Percentiles rank a stretch among this genome's conserved stretches.
Evolutionary conservation across 2,329 filamentous ascomycete genomes (phyloP).

Genomic region (Ilyonectria robusta): DNA sequence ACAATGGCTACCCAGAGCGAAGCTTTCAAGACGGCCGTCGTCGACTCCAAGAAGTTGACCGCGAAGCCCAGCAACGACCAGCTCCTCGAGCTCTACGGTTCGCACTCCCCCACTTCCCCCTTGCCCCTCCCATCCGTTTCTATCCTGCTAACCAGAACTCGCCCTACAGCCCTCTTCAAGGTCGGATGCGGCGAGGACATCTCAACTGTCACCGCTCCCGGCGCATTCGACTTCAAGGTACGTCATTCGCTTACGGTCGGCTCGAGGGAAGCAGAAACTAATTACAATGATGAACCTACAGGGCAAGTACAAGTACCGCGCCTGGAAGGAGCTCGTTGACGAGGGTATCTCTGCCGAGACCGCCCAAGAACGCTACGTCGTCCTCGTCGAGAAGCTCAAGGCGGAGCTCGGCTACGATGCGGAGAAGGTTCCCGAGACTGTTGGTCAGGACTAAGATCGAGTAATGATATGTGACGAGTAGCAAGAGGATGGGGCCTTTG

Average conservation of each 20-base stretch:
- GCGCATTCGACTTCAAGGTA: conserved; percentile 81
- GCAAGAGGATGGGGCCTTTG: conserved; percentile 22
- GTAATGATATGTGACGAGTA: conserved; percentile 34
- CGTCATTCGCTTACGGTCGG: conserved; percentile 17
- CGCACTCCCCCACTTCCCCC: conserved; percentile 40
- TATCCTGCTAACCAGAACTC: conserved; percentile 17
- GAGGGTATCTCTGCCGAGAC: conserved; percentile 72
- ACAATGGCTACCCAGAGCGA: conserved; percentile 60
- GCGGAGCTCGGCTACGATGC: conserved; percentile 76
- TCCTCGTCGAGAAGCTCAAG: conserved; percentile 80
- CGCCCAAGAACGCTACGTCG: conserved; percentile 84
- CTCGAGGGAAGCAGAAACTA: conserved; percentile 12
- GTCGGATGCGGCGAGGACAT: conserved; percentile 71
- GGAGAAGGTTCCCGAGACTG: conserved; percentile 73
- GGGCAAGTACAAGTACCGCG: conserved; percentile 85
- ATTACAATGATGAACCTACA: conserved; percentile 52
- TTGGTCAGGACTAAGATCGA: conserved; percentile 49
- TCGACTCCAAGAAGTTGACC: conserved; percentile 77
- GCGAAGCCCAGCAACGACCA: conserved; percentile 75
- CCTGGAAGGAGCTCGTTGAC: conserved; percentile 81
- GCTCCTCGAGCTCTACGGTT: conserved; percentile 75
- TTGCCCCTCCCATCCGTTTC: not conserved
- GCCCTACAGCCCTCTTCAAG: conserved; percentile 69
- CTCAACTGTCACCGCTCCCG: conserved; percentile 68
- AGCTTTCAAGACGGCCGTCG: conserved; percentile 70